Evolutionary conservation across 345 rosid genomes (phyloP), one percentile per base, ranked within the genome.

Genomic region (Pelargonium nanum): DNA sequence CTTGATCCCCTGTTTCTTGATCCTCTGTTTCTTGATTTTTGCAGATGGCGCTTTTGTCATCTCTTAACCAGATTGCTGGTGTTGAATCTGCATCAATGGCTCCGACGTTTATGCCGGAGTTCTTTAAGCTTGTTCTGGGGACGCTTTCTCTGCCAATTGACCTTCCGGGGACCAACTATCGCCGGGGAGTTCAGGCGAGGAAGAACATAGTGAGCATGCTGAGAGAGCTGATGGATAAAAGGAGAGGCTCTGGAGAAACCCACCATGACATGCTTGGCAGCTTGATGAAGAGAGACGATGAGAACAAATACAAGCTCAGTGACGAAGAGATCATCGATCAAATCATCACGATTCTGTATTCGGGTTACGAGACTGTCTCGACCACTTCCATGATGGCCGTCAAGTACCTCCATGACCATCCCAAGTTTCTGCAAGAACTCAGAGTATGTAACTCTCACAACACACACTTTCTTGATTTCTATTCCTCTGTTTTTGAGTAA

Each of bases 321-420:
- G 97, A 86, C 48, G 91, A 84, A 48, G 88, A 89, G 72, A 81
- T 83, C 45, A 60, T 81, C 23, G 97, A 89, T 70, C 97, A 83
- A 70, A 70, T 81, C 0, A 86, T 89, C 17, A 79, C 95, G 10
- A 76, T 89, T 40, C 57, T 86, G 53, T 83, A 89, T 64, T 85
- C 97, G 0, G 91, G 94, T 19, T 89, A 84, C 32, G 95, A 89
- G 69, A 89, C 95, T 7, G 87, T 89, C 53, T 89, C 97, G 3
- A 78, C 83, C 3, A 89, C 95, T 6, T 62, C 86, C 26, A 86
- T 86, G 95, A 89, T 86, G 95, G 82, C 95, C 19, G 62, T 89
- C 70, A 86, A 86, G 70, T 89, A 80, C 59, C 83, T 86, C 26
- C 81, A 80, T 68, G 97, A 89, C 69, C 80, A 85, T 67, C 91